These are phyloP conservation scores for Triticum monococcum DNA, from an alignment of 176 grass and related monocot species.

Conservation along the genomic window DNA sequence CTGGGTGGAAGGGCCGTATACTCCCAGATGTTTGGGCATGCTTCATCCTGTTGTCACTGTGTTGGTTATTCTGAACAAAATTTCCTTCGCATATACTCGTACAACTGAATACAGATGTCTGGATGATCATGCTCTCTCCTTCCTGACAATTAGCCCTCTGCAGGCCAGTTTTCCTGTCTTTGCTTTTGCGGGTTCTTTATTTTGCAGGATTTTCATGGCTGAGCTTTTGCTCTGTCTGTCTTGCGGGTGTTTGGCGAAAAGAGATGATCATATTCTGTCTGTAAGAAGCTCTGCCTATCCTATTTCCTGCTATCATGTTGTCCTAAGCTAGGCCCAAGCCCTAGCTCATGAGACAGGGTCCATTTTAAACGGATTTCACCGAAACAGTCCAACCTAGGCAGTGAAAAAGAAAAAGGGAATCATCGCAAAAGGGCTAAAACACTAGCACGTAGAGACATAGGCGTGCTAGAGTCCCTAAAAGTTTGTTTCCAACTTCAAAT, in stretches of 20 bases:
- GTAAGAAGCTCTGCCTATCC: background rate
- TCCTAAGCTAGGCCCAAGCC: background rate
- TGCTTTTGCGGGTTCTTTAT: background rate
- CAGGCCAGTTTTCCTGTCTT: background rate
- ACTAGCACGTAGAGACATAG: too few relatives aligned
- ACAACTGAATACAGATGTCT: background rate
- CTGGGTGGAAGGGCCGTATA: constrained; percentile 7
- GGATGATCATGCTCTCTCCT: background rate
- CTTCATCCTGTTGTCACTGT: background rate
- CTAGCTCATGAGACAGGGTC: background rate
- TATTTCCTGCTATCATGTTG: background rate
- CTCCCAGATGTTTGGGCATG: constrained; percentile 26
- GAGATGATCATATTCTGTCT: background rate
- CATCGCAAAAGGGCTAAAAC: too few relatives aligned
- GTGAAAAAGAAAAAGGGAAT: too few relatives aligned
- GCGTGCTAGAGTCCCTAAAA: too few relatives aligned
- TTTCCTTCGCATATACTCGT: background rate
- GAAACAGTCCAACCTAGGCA: too few relatives aligned
- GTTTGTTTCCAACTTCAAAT: too few relatives aligned
- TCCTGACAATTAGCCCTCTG: background rate
- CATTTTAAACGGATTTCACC: too few relatives aligned
- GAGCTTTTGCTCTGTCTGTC: background rate
- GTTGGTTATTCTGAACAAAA: background rate
- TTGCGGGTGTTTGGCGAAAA: background rate
- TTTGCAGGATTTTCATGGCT: background rate